Conservation (phyloP, 129 eudicot genomes). For the Flaveria linearis region DNA sequence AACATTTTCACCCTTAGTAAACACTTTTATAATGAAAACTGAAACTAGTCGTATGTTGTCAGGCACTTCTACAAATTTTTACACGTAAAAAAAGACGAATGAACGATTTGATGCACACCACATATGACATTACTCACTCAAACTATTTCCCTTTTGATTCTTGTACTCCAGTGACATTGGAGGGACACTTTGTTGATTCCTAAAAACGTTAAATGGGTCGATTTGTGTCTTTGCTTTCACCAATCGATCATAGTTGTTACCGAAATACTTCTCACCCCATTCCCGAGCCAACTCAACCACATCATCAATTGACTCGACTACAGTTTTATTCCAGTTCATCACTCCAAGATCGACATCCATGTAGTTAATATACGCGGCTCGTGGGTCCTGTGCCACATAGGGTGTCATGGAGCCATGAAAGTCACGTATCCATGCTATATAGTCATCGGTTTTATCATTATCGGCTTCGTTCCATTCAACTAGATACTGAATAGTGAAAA, state of each 20-base stretch:
- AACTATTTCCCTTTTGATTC: slow-evolving; percentile 16
- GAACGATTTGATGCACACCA: slow-evolving; percentile 6
- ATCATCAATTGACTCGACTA: slow-evolving; percentile 20
- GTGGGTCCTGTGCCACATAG: slow-evolving; percentile 54
- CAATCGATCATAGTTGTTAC: slow-evolving; percentile 70
- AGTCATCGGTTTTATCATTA: slow-evolving; percentile 30
- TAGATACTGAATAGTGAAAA: slow-evolving; percentile 57
- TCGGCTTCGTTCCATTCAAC: slow-evolving; percentile 59
- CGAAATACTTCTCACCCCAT: slow-evolving; percentile 90
- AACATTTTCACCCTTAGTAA: not conserved
- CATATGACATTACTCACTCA: slow-evolving; percentile 23
- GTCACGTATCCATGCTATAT: slow-evolving; percentile 60
- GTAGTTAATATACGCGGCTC: slow-evolving; percentile 78
- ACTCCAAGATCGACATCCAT: slow-evolving; percentile 75
- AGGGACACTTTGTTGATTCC: slow-evolving; percentile 74
- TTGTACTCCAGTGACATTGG: slow-evolving; percentile 46
- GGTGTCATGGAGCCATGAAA: slow-evolving; percentile 62
- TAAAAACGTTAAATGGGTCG: slow-evolving; percentile 68
- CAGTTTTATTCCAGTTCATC: slow-evolving; percentile 24
- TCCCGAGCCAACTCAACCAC: slow-evolving; percentile 52
- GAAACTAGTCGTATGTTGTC: not conserved
- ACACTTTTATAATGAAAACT: not conserved
- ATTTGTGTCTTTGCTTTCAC: slow-evolving; percentile 71
- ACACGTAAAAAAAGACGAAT: slow-evolving; percentile 11
- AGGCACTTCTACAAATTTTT: slow-evolving; percentile 19